Conservation (phyloP, 306 rosid genomes). For the Oemleria cerasiformis region DNA sequence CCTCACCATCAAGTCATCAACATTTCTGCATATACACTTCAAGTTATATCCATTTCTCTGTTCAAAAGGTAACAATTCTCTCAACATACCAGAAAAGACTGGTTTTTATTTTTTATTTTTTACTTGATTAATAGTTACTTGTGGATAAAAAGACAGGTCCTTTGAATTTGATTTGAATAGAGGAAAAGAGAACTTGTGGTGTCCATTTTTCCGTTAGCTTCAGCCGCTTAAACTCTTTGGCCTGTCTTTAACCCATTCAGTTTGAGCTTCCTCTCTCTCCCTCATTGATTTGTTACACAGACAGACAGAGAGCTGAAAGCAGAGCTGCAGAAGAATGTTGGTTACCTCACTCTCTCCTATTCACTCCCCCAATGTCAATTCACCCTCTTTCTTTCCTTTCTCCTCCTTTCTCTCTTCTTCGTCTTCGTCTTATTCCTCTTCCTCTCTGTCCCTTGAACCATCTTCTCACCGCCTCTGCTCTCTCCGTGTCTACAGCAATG, state of each 20-base stretch:
- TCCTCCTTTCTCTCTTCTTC: constrained; percentile 24
- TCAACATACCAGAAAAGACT: too few species aligned
- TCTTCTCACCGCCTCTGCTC: constrained; percentile 45
- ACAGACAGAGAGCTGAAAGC: not conserved
- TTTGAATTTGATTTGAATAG: not conserved
- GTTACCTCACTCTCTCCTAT: constrained; percentile 37
- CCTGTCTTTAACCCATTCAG: not conserved
- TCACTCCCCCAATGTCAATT: constrained; percentile 34
- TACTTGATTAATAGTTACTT: too few species aligned
- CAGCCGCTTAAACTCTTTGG: constrained; percentile 29
- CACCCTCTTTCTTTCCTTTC: constrained; percentile 34
- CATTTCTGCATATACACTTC: too few species aligned
- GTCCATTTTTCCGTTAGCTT: constrained; percentile 8
- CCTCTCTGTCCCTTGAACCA: constrained; percentile 16
- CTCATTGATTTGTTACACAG: constrained; percentile 12
- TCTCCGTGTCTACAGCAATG: constrained; percentile 24
- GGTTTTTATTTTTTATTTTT: too few species aligned
- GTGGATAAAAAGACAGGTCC: too few species aligned
- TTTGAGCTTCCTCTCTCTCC: not conserved
- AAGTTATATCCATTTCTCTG: too few species aligned
- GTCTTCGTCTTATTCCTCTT: constrained; percentile 28
- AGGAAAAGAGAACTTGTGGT: constrained; percentile 16
- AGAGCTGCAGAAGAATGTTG: constrained; percentile 39
- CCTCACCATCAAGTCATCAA: too few species aligned
- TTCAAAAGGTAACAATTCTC: too few species aligned